Evolutionary conservation across 225 moss, liverwort and hornwort species (phyloP).

Genomic region (Lunularia cruciata): DNA sequence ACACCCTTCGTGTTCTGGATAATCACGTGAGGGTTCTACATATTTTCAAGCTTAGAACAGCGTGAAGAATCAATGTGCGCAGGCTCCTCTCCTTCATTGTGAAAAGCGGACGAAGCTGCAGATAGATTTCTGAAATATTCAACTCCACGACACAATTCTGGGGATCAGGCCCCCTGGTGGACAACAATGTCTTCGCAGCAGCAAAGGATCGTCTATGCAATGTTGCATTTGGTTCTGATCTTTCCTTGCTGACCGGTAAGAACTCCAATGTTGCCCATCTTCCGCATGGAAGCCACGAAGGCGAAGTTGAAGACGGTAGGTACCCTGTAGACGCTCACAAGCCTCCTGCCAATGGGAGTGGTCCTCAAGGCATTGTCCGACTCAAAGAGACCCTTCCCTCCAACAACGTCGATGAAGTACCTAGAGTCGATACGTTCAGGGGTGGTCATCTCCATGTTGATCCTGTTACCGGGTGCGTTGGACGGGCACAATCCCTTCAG

Average conservation of each 20-base stretch:
- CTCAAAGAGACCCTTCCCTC: slow-evolving; percentile 46
- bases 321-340: slow-evolving; percentile 30
- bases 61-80: background rate
- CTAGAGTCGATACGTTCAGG: slow-evolving; percentile 44
- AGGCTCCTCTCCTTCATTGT: background rate
- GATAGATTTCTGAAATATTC: too few species aligned
- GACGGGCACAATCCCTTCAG: slow-evolving; percentile 50
- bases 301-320: slow-evolving; percentile 36
- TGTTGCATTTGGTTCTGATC: slow-evolving; percentile 21
- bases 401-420: slow-evolving; percentile 49
- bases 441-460: slow-evolving; percentile 46
- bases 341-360: slow-evolving; percentile 22
- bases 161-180: background rate
- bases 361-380: slow-evolving; percentile 43
- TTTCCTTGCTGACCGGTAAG: slow-evolving; percentile 32
- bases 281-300: slow-evolving; percentile 48
- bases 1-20: background rate
- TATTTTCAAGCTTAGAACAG: background rate
- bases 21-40: background rate
- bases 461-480: slow-evolving; percentile 24
- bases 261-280: slow-evolving; percentile 54
- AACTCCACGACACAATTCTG: background rate
- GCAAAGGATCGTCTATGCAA: background rate
- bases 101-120: background rate
- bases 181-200: background rate